Percentiles rank a stretch among this genome's conserved stretches.
Conservation (phyloP, 2,329 filamentous ascomycete species). For the Ophiostoma sp. region DNA sequence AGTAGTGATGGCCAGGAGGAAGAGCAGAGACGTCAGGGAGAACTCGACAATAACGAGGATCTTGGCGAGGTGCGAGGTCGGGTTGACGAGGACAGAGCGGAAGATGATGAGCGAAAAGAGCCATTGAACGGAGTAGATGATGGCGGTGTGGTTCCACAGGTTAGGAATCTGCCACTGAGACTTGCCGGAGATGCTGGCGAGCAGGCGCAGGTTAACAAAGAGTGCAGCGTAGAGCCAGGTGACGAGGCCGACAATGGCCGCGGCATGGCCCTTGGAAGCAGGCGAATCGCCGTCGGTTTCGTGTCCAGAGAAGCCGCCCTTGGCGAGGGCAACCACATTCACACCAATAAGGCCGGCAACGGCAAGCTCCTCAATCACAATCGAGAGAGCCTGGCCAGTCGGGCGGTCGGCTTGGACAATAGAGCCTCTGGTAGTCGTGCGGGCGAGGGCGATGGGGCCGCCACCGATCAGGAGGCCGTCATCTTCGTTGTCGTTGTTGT, state of each 20-base stretch:
- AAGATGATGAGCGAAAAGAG: slow-evolving; percentile 73
- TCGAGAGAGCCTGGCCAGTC: slow-evolving; percentile 67
- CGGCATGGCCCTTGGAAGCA: slow-evolving; percentile 42
- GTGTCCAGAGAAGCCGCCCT: slow-evolving; percentile 54
- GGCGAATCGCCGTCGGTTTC: slow-evolving; percentile 53
- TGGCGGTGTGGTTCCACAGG: slow-evolving; percentile 90
- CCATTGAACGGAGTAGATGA: slow-evolving; percentile 83
- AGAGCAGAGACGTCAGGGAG: slow-evolving; percentile 69
- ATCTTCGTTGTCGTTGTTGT: slow-evolving; percentile 45
- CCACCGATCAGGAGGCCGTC: slow-evolving; percentile 59
- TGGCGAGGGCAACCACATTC: slow-evolving; percentile 64
- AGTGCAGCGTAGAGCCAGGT: slow-evolving; percentile 80
- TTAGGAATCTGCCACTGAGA: slow-evolving; percentile 66
- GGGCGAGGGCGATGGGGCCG: slow-evolving; percentile 58
- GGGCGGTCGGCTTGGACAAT: slow-evolving; percentile 75
- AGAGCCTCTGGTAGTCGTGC: slow-evolving; percentile 63
- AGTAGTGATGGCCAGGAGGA: slow-evolving; percentile 74
- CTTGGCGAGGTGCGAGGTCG: slow-evolving; percentile 62
- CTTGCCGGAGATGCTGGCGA: slow-evolving; percentile 53
- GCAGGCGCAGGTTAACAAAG: slow-evolving; percentile 69
- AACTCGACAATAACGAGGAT: slow-evolving; percentile 73
- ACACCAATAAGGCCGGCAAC: slow-evolving; percentile 70
- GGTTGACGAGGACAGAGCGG: slow-evolving; percentile 81
- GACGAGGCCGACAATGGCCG: slow-evolving; percentile 65
- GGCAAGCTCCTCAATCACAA: slow-evolving; percentile 73